phyloP scores from a whole-genome alignment of 768 basidiomycete species.

The Pleurotus platypus region DNA sequence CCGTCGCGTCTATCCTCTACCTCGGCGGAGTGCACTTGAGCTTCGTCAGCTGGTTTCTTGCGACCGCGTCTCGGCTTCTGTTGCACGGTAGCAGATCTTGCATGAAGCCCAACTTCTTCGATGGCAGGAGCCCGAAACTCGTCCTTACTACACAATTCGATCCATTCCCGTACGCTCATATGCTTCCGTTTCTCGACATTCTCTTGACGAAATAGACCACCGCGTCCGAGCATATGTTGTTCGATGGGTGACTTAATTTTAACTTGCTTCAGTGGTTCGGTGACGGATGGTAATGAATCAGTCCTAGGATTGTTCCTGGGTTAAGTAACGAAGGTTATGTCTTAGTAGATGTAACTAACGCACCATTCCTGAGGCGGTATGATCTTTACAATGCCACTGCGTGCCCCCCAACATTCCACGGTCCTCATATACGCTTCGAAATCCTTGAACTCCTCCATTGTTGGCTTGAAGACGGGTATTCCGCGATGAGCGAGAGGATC shows the following conservation, averaged over 20 bases:
- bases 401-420: constrained; percentile 86
- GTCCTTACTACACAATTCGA: constrained; percentile 67
- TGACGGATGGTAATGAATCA: constrained; percentile 66
- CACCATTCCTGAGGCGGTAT: constrained; percentile 97
- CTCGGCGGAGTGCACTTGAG: constrained; percentile 39
- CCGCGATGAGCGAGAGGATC: constrained; percentile 82
- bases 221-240: constrained; percentile 85
- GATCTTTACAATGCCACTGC: constrained; percentile 93
- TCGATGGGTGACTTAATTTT: constrained; percentile 90
- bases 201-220: constrained; percentile 84
- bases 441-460: constrained; percentile 86
- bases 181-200: constrained; percentile 85
- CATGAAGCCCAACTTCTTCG: constrained; percentile 60
- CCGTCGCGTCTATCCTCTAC: constrained; percentile 29
- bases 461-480: constrained; percentile 95
- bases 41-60: constrained; percentile 32
- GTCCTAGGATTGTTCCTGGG: constrained; percentile 45
- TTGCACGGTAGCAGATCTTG: constrained; percentile 27
- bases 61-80: constrained; percentile 35
- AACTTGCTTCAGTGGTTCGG: constrained; percentile 65
- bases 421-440: constrained; percentile 89
- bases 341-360: constrained; percentile 13
- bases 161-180: constrained; percentile 88
- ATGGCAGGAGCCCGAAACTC: constrained; percentile 74
- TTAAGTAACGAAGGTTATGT: constrained; percentile 13